A percentile compares a stretch with the other conserved stretches of the same genome.
These are phyloP conservation scores for Agroathelia rolfsii DNA, from an alignment of 1,284 basidiomycete species.

Conservation along the genomic window DNA sequence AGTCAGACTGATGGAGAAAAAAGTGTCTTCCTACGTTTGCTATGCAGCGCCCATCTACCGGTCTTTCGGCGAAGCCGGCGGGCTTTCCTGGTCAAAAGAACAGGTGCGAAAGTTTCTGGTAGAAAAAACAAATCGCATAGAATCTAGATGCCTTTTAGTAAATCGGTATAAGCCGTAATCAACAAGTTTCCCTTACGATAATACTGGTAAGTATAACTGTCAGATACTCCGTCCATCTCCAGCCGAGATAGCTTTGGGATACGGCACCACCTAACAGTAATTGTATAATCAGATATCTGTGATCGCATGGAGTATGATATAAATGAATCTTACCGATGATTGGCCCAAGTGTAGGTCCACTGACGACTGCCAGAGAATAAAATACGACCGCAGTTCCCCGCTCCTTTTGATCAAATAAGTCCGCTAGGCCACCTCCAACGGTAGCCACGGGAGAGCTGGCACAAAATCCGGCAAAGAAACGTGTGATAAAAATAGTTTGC, in stretches of 20 bases:
- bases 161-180: neutral
- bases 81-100: constrained; percentile 21
- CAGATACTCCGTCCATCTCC: constrained; percentile 26
- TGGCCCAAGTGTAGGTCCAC: constrained; percentile 57
- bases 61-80: constrained; percentile 21
- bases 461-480: constrained; percentile 63
- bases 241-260: constrained; percentile 20
- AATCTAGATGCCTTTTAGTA: constrained; percentile 7
- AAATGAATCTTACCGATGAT: constrained; percentile 34
- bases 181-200: constrained; percentile 9
- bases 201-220: constrained; percentile 19
- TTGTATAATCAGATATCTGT: too few species aligned
- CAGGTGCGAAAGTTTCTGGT: constrained; percentile 24
- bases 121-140: constrained; percentile 20
- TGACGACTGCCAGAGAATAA: constrained; percentile 32
- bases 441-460: constrained; percentile 52
- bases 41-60: constrained; percentile 18
- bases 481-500: constrained; percentile 49
- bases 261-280: constrained; percentile 9
- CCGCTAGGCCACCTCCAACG: constrained; percentile 28
- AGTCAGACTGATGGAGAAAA: too few species aligned
- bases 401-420: constrained; percentile 25
- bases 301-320: too few species aligned
- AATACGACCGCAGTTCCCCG: constrained; percentile 43
- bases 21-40: too few species aligned